These are phyloP conservation scores for Madurella mycetomatis DNA, from an alignment of 2,329 filamentous ascomycete species.

Conservation along the genomic window DNA sequence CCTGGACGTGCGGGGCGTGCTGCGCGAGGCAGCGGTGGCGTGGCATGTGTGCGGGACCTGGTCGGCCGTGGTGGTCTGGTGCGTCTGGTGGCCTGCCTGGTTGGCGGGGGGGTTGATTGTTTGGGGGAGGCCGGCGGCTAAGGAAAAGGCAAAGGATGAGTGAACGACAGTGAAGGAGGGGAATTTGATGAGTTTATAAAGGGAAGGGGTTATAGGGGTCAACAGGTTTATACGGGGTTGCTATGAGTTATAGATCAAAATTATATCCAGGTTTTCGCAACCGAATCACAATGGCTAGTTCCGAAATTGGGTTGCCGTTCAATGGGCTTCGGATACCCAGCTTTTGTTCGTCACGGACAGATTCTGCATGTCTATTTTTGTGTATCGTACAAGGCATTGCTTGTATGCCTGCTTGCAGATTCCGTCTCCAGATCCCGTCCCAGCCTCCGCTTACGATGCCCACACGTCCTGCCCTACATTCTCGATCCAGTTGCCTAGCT, in stretches of 20 bases:
- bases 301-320: too few species aligned
- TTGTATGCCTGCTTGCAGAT: background rate
- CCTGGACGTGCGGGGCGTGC: constrained; percentile 49
- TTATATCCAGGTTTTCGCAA: too few species aligned
- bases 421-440: background rate
- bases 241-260: too few species aligned
- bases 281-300: too few species aligned
- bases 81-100: constrained; percentile 95
- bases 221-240: too few species aligned
- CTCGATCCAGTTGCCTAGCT: constrained; percentile 96
- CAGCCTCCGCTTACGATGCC: constrained; percentile 45
- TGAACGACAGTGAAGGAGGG: background rate
- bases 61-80: constrained; percentile 86
- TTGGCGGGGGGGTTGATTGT: constrained; percentile 58
- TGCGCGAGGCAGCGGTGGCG: constrained; percentile 73
- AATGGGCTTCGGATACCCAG: background rate
- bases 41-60: constrained; percentile 90
- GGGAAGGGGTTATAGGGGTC: too few species aligned
- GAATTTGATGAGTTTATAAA: too few species aligned
- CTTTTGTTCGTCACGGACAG: background rate
- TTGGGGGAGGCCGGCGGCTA: constrained; percentile 34
- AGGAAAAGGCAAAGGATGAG: constrained; percentile 13
- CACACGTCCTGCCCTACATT: constrained; percentile 90
- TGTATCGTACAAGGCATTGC: constrained; percentile 18
- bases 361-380: constrained; percentile 11